Evolutionary conservation across 202 grass and related monocot genomes (phyloP), one percentile per base, ranked within the genome.

Genomic region (Brachypodium distachyon): DNA sequence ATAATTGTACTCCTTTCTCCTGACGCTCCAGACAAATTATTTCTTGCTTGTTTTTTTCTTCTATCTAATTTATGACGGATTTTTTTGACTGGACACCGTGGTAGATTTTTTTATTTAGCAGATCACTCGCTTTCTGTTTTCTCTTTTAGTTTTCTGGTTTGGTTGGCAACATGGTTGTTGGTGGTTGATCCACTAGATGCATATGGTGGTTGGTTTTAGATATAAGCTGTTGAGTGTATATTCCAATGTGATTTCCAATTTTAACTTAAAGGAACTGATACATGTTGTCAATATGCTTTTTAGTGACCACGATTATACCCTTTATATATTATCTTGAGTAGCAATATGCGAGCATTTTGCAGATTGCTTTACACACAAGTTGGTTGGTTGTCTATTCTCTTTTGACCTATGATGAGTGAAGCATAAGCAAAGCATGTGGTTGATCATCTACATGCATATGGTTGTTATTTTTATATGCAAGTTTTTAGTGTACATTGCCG

Each of bases 81-180:
- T 86, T 76, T 62, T 44, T 62, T 38, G 55, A 80, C 57, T 84
- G 37, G 86, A 16, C 29, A 21, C 53, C 44, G 22, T 83, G 16
- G 36, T 80, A 13, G 37, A 33, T 33, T n/a, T 83, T 76, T 73
- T 81, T 57, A 34, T 65, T 72, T 29, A 42, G 27, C 40, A 38
- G 49, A 12, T 77, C 9, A 37, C 43, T 44, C 54, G 33, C 40
- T 67, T 67, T 72, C 38, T 81, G 5, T 72, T 83, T 74, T 72
- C n/a, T 72, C 29, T 51, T 57, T 83, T 61, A 26, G 27, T 60
- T 85, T 60, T 85, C 43, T n/a, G 16, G 28, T 89, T 67, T 81
- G 73, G 87, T 72, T 73, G 87, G 71, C 80, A 34, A 76, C 75
- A 46, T 77, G 26, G 77, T 89, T 40, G 82, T 71, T 89, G 82